Percentiles rank a stretch among this genome's conserved stretches.
Evolutionary conservation across 805 yeast species (phyloP).

Genomic region (Schizosaccharomyces octosporus): DNA sequence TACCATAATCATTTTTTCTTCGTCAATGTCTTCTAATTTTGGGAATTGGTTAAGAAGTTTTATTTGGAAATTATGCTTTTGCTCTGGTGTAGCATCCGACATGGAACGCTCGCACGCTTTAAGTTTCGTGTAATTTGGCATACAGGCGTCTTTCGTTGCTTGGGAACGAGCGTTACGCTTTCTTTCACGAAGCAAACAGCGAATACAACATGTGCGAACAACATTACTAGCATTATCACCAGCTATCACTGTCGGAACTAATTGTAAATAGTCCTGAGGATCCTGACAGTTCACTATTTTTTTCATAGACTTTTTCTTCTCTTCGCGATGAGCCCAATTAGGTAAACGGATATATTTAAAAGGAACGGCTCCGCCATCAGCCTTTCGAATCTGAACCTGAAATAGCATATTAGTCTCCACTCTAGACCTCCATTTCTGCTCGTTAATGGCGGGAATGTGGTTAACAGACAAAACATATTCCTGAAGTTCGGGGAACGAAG

Average conservation of each 20-base stretch:
- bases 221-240: background rate
- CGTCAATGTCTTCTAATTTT: background rate
- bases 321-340: background rate
- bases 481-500: background rate
- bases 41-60: background rate
- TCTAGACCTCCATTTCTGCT: background rate
- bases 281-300: background rate
- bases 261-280: background rate
- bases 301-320: background rate
- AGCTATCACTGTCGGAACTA: background rate
- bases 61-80: background rate
- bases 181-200: slow-evolving; percentile 1
- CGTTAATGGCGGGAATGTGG: background rate
- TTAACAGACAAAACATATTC: background rate
- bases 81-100: background rate
- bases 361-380: background rate
- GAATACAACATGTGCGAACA: background rate
- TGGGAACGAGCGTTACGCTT: background rate
- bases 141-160: background rate
- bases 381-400: background rate
- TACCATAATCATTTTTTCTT: background rate
- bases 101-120: background rate
- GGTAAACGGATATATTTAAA: background rate
- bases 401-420: background rate
- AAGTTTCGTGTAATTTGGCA: background rate